Conservation (phyloP, 2,329 filamentous ascomycete species). For the Phoma sp. region DNA sequence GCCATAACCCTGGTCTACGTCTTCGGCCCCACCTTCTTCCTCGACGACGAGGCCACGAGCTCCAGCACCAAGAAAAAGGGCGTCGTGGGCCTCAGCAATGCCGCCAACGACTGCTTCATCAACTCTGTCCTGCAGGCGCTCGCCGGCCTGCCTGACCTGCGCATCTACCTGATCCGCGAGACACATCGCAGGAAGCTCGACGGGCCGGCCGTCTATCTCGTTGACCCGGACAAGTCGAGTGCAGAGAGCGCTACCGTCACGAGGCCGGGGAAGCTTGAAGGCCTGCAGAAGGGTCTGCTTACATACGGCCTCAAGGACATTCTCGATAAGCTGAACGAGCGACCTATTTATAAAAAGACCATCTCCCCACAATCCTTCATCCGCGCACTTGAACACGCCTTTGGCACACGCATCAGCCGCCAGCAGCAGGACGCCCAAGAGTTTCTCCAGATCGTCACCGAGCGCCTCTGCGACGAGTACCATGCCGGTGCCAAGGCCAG, state of each 20-base stretch:
- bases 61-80: conserved; percentile 72
- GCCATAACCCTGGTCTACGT: conserved; percentile 96
- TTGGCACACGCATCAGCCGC: conserved; percentile 86
- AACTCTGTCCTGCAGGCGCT: conserved; percentile 95
- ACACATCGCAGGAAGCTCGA: conserved; percentile 83
- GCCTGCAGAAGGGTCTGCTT: conserved; percentile 79
- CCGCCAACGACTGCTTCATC: conserved; percentile 84
- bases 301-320: conserved; percentile 91
- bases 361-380: conserved; percentile 90
- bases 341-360: conserved; percentile 91
- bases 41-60: conserved; percentile 76
- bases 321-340: conserved; percentile 88
- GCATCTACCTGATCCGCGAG: conserved; percentile 90
- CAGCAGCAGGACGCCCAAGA: conserved; percentile 98
- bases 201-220: conserved; percentile 74
- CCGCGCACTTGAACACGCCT: conserved; percentile 80
- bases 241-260: conserved; percentile 47
- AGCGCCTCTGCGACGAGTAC: conserved; percentile 92
- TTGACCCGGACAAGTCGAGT: conserved; percentile 58
- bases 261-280: conserved; percentile 58
- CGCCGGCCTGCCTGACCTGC: conserved; percentile 85
- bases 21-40: conserved; percentile 95
- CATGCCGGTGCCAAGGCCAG: conserved; percentile 81
- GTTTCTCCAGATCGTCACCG: conserved; percentile 91
- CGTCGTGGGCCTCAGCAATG: conserved; percentile 84